phyloP scores from a whole-genome alignment of 768 basidiomycete species.

The Russula earlei region DNA sequence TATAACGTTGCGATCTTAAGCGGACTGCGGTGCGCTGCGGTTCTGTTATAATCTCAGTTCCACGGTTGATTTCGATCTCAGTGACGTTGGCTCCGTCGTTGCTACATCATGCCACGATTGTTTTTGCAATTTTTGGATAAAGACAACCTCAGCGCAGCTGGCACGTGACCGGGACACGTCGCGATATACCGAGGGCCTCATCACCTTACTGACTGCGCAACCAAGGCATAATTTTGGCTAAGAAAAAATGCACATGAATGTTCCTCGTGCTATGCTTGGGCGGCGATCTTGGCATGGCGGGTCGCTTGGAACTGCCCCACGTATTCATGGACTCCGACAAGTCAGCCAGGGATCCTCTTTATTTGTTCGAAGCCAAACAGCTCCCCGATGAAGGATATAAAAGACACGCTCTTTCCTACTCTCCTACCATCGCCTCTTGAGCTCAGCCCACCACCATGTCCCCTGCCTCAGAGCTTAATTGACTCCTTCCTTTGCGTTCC shows the following conservation, averaged over 20 bases:
- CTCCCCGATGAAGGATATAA: conserved; percentile 14
- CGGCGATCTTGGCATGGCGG: neutral
- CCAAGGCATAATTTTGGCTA: neutral
- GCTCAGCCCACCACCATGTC: conserved; percentile 1
- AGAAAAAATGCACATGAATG: neutral
- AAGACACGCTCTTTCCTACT: conserved; percentile 12
- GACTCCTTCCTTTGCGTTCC: neutral
- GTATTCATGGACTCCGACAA: neutral
- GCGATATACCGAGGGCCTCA: neutral
- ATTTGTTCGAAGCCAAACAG: conserved; percentile 17
- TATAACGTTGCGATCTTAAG: neutral
- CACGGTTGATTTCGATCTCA: neutral
- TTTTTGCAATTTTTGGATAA: neutral
- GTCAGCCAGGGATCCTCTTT: conserved; percentile 9
- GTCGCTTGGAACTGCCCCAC: neutral
- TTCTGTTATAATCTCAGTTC: neutral
- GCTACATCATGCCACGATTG: neutral
- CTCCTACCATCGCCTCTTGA: neutral
- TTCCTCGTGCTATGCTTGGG: neutral
- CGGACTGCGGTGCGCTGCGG: conserved; percentile 11
- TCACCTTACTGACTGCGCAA: conserved; percentile 11
- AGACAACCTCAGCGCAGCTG: neutral
- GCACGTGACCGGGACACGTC: conserved; percentile 6
- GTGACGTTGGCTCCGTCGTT: neutral
- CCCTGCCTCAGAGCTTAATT: neutral